Base-by-base conservation (phyloP, 73 alveolate genomes). In the Symbiodinium pilosum region DNA sequence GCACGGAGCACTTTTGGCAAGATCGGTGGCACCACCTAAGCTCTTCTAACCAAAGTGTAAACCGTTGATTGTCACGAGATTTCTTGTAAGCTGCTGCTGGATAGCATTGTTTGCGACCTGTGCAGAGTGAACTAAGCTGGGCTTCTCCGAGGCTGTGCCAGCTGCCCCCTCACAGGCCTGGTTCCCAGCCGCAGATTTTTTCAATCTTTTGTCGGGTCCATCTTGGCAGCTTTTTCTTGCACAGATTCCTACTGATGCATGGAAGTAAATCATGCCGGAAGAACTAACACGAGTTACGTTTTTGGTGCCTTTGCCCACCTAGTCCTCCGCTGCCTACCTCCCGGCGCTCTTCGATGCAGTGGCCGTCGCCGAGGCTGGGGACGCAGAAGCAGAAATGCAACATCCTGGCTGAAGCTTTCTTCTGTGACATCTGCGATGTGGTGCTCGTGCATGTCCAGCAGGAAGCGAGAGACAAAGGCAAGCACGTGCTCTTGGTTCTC, bases 331-430 rank as follows among this genome's bases (percentile, higher is more conserved):
- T 30, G 26, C 83, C 41, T 28, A 56, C 44, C 69, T 88, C 43
- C 95, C 95, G 3, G 95, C 86, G 2, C 95, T 88, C 86, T 88
- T 88, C 95, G 95, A 88, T 11, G 95, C 86, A 18, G 86, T 88
- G 32, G 95, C 86, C 6, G 86, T 64, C 38, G 95, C 95, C 38
- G 95, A 88, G 95, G 95, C n/a, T n/a, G n/a, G n/a, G n/a, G n/a
- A n/a, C n/a, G n/a, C n/a, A n/a, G n/a, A n/a, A n/a, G n/a, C n/a
- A n/a, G n/a, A n/a, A n/a, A n/a, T n/a, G n/a, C n/a, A n/a, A n/a
- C n/a, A n/a, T n/a, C n/a, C n/a, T n/a, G n/a, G n/a, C n/a, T n/a
- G n/a, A n/a, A n/a, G n/a, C n/a, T n/a, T n/a, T n/a, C n/a, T n/a
- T n/a, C n/a, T n/a, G n/a, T n/a, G 59, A 47, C 59, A 47, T n/a